Base-by-base conservation (phyloP, 768 basidiomycete genomes). In the Termitomyces sp. region DNA sequence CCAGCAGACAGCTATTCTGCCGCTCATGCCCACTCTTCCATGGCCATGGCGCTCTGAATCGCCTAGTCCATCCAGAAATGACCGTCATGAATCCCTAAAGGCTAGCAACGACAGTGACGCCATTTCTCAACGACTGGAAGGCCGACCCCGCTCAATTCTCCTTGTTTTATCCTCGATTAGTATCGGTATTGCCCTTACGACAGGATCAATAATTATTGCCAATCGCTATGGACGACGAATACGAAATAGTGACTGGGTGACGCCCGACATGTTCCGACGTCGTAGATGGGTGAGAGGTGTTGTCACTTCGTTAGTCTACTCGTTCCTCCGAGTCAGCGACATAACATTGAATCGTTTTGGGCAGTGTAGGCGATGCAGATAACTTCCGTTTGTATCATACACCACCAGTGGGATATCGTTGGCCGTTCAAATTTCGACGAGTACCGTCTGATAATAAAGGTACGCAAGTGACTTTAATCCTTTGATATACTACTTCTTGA, bases 381-480 rank as follows among this genome's bases (percentile, higher is more conserved):
- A 92, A 92, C 64, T 94, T 96, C 68, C 75, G 89, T 25, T 66
- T 98, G 29, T 97, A 85, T 61, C 95, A 98, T 64, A 94, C 86
- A 0, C 94, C 95, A 0, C 77, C 80, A 0, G 65, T 90, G 25
- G 88, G 90, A 32, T 92, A 86, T 76, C 73, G 76, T 45, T 89
- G 83, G 78, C 91, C 88, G 0, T 57, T 91, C 57, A 89, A 85
- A 59, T 76, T 91, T 47, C 79, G 89, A 53, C 65, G 68, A 13
- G 73, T 94, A 35, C 92, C 94, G 0, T 66, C 73, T 3, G 65
- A 68, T 25, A 60, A 68, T 18, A 87, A 83, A 81, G 85, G 88
- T 86, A 32, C 25, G 63, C 23, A 11, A 9, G 7, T 29, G 20
- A 18, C 10, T 13, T 11, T n/a, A 13, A 4, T 15, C 31, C 22